phyloP scores from a whole-genome alignment of 805 yeast species.

The Kluyveromyces lactis region DNA sequence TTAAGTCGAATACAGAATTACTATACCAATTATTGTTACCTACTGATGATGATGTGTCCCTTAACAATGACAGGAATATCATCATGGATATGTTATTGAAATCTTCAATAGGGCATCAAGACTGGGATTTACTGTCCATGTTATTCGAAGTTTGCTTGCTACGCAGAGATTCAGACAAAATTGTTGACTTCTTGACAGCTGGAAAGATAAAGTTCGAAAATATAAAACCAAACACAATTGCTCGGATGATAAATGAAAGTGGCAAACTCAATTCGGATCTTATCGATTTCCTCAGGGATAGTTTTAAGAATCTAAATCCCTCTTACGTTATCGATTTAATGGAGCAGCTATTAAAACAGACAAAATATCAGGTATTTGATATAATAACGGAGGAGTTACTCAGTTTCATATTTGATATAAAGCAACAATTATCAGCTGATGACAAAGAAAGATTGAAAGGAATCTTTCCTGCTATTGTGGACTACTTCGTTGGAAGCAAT shows the following conservation, averaged over 20 bases:
- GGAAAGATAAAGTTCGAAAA: neutral
- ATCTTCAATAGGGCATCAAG: neutral
- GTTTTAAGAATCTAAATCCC: conserved; percentile 1
- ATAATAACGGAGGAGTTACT: conserved; percentile 9
- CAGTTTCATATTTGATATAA: conserved; percentile 7
- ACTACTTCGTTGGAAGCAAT: neutral
- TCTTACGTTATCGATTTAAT: conserved; percentile 3
- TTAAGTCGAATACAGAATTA: neutral
- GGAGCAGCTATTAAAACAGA: neutral
- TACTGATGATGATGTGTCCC: conserved; percentile 3
- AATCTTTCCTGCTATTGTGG: neutral
- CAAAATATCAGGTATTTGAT: conserved; percentile 8
- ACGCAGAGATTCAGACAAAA: neutral
- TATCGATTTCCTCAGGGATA: conserved; percentile 5
- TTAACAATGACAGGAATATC: neutral
- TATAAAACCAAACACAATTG: conserved; percentile 7
- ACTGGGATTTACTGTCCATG: conserved; percentile 8
- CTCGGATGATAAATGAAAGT: conserved; percentile 9
- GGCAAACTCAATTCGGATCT: conserved; percentile 8
- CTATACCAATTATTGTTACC: neutral
- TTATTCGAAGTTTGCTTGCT: conserved; percentile 7
- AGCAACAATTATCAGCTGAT: neutral
- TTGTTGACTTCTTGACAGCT: conserved; percentile 4
- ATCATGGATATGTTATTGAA: neutral
- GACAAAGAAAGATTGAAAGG: neutral